Evolutionary conservation across 768 basidiomycete species (phyloP).

Genomic region (Obba rivulosa): DNA sequence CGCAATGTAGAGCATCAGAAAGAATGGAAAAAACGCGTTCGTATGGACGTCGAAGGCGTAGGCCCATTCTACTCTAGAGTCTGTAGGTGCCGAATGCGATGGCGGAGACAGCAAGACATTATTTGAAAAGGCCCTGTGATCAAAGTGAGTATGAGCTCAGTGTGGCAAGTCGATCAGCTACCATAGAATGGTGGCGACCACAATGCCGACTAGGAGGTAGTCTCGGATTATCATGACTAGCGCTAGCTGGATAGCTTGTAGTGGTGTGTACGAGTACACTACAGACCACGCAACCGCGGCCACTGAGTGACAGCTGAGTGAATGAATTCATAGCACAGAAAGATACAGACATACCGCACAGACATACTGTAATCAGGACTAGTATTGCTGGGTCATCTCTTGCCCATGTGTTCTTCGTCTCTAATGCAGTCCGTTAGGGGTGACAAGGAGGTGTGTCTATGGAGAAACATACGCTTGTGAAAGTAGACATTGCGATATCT

Average conservation of each 20-base stretch:
- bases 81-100: constrained; percentile 64
- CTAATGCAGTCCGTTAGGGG: constrained; percentile 32
- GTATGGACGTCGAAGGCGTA: constrained; percentile 97
- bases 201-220: constrained; percentile 73
- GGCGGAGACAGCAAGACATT: constrained; percentile 64
- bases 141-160: constrained; percentile 10
- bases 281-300: constrained; percentile 83
- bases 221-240: constrained; percentile 85
- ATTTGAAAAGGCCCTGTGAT: constrained; percentile 63
- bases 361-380: constrained; percentile 74
- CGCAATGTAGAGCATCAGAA: constrained; percentile 83
- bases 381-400: constrained; percentile 96
- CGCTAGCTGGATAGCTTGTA: constrained; percentile 57
- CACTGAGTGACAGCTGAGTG: constrained; percentile 38
- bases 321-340: neutral
- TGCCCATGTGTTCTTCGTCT: constrained; percentile 98
- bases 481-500: constrained; percentile 97
- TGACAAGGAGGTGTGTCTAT: neutral
- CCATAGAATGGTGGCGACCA: constrained; percentile 76
- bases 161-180: constrained; percentile 19
- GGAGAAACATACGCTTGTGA: constrained; percentile 73
- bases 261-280: constrained; percentile 62
- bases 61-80: constrained; percentile 80
- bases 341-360: constrained; percentile 48
- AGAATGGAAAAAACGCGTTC: constrained; percentile 94